Evolutionary conservation across 2,329 filamentous ascomycete genomes (phyloP).

Genomic region (Aspergillus ochraceoroseus): DNA sequence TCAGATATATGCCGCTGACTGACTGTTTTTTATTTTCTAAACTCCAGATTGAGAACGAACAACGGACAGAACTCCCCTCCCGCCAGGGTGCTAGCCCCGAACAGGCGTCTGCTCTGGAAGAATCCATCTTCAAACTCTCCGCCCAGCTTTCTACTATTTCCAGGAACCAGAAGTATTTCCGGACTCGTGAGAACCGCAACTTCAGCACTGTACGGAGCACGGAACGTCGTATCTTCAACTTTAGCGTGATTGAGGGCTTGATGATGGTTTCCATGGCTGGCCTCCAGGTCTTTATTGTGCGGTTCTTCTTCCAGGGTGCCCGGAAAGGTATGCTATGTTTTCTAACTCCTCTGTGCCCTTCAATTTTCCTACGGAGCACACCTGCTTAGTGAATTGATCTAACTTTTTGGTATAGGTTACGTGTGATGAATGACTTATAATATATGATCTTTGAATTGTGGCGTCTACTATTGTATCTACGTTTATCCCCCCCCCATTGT

Average conservation of each 20-base stretch:
- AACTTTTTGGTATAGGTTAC: conserved; percentile 27
- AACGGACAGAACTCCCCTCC: conserved; percentile 72
- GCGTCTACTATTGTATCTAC: conserved; percentile 24
- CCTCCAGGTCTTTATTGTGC: conserved; percentile 92
- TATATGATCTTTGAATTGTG: conserved; percentile 27
- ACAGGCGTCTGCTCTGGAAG: conserved; percentile 81
- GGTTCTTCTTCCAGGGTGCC: conserved; percentile 97
- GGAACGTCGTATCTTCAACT: conserved; percentile 93
- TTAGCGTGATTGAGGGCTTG: conserved; percentile 84
- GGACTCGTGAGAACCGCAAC: conserved; percentile 96
- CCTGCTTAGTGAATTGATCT: background rate
- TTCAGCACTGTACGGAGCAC: conserved; percentile 97
- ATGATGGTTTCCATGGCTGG: conserved; percentile 95
- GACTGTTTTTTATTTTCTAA: no score
- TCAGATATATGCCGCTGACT: no score
- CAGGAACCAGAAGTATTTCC: conserved; percentile 98
- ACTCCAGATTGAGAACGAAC: conserved; percentile 95
- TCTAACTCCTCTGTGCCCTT: background rate
- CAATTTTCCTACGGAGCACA: background rate
- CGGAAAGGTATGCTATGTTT: conserved; percentile 53
- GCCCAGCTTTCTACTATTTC: conserved; percentile 90
- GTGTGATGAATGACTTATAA: conserved; percentile 37
- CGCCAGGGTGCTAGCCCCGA: conserved; percentile 86
- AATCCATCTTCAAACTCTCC: conserved; percentile 92
- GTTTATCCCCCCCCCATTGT: conserved; percentile 12